Base-by-base conservation (phyloP, 305 asterid genomes). In the Rubia occidens region DNA sequence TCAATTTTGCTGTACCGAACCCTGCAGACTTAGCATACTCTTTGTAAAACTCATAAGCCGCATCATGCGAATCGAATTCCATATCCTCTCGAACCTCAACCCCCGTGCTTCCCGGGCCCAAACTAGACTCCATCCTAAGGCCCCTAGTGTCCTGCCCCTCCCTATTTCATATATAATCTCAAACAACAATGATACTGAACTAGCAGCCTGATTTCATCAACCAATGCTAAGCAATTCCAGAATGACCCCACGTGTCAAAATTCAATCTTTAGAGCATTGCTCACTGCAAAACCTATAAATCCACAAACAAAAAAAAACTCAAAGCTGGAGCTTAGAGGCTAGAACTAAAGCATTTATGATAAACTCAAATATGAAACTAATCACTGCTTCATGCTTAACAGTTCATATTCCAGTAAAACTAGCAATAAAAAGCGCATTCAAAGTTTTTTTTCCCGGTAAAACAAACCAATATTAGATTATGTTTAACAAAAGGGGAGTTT, bases 1-100 rank as follows among this genome's bases (percentile, higher is more conserved):
- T 93, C 82, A 89, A 82, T 83, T 88, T 93, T 11, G 97, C 96
- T 0, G 96, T 90, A 53, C 96, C 97, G 78, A 93, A 93, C 10
- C 98, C 97, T 15, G 76, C 86, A 7, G 96, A 86, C 86, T 85
- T 88, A 0, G 97, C 98, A 70, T 90, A 90, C 55, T 92, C 93
- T 79, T 84, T 89, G 37, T 88, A 93, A 65, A 81, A 86, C 8
- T 89, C 89, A 67, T 93, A 90, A 3, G 97, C 98, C 8, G 85
- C 86, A 69, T 88, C 97, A 51, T 88, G 98, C 5, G 96, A 81
- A 64, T 93, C 96, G 82, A 93, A 90, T 75, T 90, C 97, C 83
- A 87, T 78, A 51, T 79, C 90, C 71, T 77, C 88, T 68, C 74
- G 81, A 45, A 84, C 89, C 39, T 87, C 95, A 71, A 82, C 74